These are phyloP conservation scores for Aspergillus hortae DNA, from an alignment of 2,329 filamentous ascomycete genomes.

Conservation along the genomic window DNA sequence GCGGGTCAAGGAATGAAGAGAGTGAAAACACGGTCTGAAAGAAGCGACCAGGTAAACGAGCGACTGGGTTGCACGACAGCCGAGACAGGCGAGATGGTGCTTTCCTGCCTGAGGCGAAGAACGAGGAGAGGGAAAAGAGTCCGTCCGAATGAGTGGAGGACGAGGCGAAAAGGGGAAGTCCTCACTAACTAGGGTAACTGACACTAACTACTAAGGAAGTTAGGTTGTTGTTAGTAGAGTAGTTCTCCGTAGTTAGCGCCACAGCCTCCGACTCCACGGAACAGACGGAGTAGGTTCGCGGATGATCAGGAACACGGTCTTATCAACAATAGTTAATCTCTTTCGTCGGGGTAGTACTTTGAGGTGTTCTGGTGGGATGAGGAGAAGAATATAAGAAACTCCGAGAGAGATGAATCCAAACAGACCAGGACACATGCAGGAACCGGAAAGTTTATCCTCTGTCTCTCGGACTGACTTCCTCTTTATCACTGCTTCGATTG, in stretches of 20 bases:
- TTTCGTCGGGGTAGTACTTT: too few species aligned
- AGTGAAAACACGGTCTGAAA: neutral
- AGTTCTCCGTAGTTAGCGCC: neutral
- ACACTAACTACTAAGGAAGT: too few species aligned
- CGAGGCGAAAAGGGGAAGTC: neutral
- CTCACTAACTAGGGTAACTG: neutral
- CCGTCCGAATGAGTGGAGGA: neutral
- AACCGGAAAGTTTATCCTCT: constrained; percentile 8
- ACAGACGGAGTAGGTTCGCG: too few species aligned
- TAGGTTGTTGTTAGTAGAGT: neutral
- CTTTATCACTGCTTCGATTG: neutral
- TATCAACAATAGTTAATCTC: too few species aligned
- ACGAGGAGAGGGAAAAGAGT: too few species aligned
- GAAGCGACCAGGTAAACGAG: neutral
- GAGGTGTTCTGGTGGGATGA: too few species aligned
- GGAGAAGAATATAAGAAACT: too few species aligned
- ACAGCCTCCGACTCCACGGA: too few species aligned
- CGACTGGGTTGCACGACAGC: constrained; percentile 1
- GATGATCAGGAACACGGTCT: too few species aligned
- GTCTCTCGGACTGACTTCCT: neutral
- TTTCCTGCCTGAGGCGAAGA: neutral
- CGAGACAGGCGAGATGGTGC: neutral
- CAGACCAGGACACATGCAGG: constrained; percentile 5
- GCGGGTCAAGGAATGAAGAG: neutral
- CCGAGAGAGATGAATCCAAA: neutral